Percentiles rank a stretch among this genome's conserved stretches.
phyloP scores from a whole-genome alignment of 306 rosid species.

The Cucumis melo region DNA sequence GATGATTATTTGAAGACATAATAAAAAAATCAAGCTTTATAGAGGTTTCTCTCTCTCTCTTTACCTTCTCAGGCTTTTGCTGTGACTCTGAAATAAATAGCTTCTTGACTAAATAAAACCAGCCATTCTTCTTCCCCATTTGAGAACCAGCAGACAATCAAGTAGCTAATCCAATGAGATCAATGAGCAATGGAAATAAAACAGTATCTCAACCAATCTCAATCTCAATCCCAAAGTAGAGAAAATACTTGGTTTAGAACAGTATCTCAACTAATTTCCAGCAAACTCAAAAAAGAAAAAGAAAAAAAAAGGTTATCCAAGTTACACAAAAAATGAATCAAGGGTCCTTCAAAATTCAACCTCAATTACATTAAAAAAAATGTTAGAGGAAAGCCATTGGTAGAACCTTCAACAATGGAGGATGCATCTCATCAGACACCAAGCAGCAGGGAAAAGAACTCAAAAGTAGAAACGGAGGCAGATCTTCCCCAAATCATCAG shows the following conservation, averaged over 20 bases:
- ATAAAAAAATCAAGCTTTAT: background rate
- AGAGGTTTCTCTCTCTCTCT: background rate
- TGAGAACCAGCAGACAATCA: constrained; percentile 6
- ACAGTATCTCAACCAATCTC: background rate
- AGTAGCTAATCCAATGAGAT: constrained; percentile 2
- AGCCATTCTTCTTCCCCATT: constrained; percentile 76
- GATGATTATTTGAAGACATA: constrained; percentile 4
- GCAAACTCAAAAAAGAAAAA: background rate
- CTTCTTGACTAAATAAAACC: constrained; percentile 66
- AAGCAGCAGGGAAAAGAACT: background rate
- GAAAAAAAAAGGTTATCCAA: background rate
- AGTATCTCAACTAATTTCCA: background rate
- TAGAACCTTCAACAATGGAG: background rate
- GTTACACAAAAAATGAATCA: background rate
- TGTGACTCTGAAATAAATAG: constrained; percentile 48
- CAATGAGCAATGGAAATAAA: background rate
- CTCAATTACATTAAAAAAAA: background rate
- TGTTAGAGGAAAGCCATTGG: background rate
- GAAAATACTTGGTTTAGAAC: background rate
- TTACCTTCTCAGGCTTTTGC: constrained; percentile 53
- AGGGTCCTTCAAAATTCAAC: background rate
- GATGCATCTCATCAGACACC: background rate
- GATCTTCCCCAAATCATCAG: background rate
- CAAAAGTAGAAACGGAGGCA: background rate
- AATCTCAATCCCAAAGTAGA: background rate